Base-by-base conservation (phyloP, 208 protist species). In the Entamoeba invadens region DNA sequence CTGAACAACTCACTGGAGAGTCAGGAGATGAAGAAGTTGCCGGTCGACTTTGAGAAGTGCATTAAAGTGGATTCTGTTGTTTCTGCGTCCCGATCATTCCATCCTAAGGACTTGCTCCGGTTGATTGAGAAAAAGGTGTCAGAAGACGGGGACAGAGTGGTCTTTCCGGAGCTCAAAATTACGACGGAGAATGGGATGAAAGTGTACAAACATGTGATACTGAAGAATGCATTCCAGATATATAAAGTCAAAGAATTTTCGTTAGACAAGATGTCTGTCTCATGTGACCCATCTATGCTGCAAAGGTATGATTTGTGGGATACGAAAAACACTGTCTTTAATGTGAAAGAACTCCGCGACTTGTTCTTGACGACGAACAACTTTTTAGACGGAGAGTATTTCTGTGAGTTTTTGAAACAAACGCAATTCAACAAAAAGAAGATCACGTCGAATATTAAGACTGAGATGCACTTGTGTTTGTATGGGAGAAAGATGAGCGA, bases 51-150 rank as follows among this genome's bases (percentile, higher is more conserved):
- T n/a, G 57, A 87, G 38, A 87, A 35, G 38, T 42, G 57, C 38
- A 87, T 35, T 35, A 87, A 87, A 87, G 57, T 87, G 31, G 57
- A 87, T 87, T 42, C 57, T 6, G 57, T 87, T 87, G 57, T 87
- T 87, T 18, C 57, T 35, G 57, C 57, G 3, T 87, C 57, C 12
- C 31, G 57, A 38, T 87, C 57, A 87, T 87, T 87, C 25, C 57
- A 87, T 87, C 57, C 57, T 35, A 87, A 35, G 38, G 57, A 87
- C 38, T 31, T 87, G 12, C 21, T 87, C 12, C 31, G 31, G 57
- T 38, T 87, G 38, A 87, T 87, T 87, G 31, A 35, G 57, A 35
- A 87, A 42, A 87, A 87, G 38, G 92, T 98, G 42, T 96, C 96
- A 93, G 57, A 87, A 87, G 57, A 87, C 38, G 57, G 57, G 12